A percentile compares a stretch with the other conserved stretches of the same genome.
Conservation (phyloP, 768 basidiomycete species). For the Mycena polygramma region DNA sequence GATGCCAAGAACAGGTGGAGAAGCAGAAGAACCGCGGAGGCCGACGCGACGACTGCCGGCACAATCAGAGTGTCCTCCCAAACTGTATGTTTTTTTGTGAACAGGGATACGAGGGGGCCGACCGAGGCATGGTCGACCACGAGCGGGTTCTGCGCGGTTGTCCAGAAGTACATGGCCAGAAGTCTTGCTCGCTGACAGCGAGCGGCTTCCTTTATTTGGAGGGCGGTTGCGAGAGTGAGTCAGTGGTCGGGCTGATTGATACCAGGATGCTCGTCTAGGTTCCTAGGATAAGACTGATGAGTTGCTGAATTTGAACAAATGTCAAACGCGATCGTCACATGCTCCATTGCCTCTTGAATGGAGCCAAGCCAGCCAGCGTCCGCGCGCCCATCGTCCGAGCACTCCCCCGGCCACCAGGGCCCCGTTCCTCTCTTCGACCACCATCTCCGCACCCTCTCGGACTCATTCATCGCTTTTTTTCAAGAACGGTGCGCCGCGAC, state of each 20-base stretch:
- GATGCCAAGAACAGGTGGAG: constrained; percentile 44
- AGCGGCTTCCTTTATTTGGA: background rate
- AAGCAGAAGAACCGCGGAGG: constrained; percentile 51
- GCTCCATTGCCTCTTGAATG: background rate
- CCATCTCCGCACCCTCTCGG: constrained; percentile 75
- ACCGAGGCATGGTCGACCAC: constrained; percentile 20
- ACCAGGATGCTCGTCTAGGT: too few species aligned
- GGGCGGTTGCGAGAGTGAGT: too few species aligned
- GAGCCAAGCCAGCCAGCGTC: constrained; percentile 6
- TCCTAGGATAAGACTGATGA: too few species aligned
- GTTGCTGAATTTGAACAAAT: too few species aligned
- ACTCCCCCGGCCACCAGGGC: constrained; percentile 57
- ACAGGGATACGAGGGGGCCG: constrained; percentile 20
- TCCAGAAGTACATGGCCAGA: constrained; percentile 24
- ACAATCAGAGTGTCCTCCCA: constrained; percentile 49
- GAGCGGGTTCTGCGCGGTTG: constrained; percentile 30
- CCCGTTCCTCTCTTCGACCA: constrained; percentile 80
- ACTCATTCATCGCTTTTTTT: constrained; percentile 88
- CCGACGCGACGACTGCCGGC: constrained; percentile 51
- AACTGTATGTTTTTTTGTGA: constrained; percentile 19
- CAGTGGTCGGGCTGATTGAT: too few species aligned
- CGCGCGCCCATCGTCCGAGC: constrained; percentile 3
- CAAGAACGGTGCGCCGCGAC: constrained; percentile 76
- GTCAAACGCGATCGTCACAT: background rate
- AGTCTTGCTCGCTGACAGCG: background rate